A percentile compares a stretch with the other conserved stretches of the same genome.
Evolutionary conservation across 257 asterid species (phyloP).

Genomic region (Solanum sejunctum): DNA sequence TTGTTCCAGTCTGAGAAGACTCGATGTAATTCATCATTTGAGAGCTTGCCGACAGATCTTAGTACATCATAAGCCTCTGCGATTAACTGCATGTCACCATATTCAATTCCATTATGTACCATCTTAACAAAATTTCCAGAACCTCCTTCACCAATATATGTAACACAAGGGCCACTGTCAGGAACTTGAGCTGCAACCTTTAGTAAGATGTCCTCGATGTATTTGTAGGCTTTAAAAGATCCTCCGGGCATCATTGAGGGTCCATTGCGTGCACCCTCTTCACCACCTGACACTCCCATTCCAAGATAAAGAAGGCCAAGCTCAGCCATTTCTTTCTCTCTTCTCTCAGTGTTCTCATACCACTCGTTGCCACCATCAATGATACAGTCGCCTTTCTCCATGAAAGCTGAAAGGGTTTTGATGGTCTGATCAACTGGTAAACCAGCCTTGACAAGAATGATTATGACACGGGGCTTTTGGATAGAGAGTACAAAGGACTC

Average conservation of each 20-base stretch:
- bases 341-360: slow-evolving; percentile 96
- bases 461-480: slow-evolving; percentile 90
- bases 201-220: slow-evolving; percentile 68
- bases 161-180: slow-evolving; percentile 96
- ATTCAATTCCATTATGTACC: slow-evolving; percentile 92
- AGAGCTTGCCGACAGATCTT: slow-evolving; percentile 80
- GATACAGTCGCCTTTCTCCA: slow-evolving; percentile 96
- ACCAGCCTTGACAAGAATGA: slow-evolving; percentile 96
- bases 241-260: slow-evolving; percentile 99
- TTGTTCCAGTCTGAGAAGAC: slow-evolving; percentile 83
- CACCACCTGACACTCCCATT: slow-evolving; percentile 99
- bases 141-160: slow-evolving; percentile 84
- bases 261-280: slow-evolving; percentile 91
- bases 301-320: slow-evolving; percentile 75
- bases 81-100: slow-evolving; percentile 95
- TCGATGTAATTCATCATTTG: slow-evolving; percentile 61
- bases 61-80: slow-evolving; percentile 90
- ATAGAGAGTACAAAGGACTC: slow-evolving; percentile 73
- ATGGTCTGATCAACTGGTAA: slow-evolving; percentile 93
- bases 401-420: slow-evolving; percentile 68
- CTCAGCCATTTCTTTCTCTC: slow-evolving; percentile 72
- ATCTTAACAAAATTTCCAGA: slow-evolving; percentile 90
- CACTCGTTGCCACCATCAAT: slow-evolving; percentile 97
- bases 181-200: slow-evolving; percentile 95
- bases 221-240: slow-evolving; percentile 62